A percentile compares a stretch with the other conserved stretches of the same genome.
Evolutionary conservation across 257 asterid genomes (phyloP).

Genomic region (Salvia hispanica): DNA sequence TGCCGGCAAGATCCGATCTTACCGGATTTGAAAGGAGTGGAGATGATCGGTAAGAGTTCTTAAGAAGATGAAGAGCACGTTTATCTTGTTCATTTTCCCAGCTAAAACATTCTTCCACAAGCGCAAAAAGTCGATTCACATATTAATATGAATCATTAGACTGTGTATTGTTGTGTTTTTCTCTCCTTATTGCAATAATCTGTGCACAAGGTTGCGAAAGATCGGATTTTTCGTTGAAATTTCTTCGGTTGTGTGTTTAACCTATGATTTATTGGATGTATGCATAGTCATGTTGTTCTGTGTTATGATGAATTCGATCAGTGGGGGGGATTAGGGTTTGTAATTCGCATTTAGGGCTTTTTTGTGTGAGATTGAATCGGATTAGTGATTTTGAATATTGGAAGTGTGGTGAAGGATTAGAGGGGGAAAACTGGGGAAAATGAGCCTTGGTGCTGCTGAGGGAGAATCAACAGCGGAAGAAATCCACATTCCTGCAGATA

Average conservation of each 20-base stretch:
- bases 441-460: conserved; percentile 53
- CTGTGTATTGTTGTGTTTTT: background rate
- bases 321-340: conserved; percentile 7
- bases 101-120: conserved; percentile 56
- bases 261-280: background rate
- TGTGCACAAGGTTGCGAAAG: background rate
- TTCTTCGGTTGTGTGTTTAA: background rate
- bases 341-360: background rate
- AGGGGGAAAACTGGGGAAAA: conserved; percentile 36
- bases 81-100: conserved; percentile 37
- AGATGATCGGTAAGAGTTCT: conserved; percentile 31
- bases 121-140: conserved; percentile 39
- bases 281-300: background rate
- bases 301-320: conserved; percentile 2
- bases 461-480: conserved; percentile 50
- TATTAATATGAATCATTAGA: conserved; percentile 23
- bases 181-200: conserved; percentile 18
- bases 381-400: background rate
- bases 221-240: conserved; percentile 1
- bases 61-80: conserved; percentile 53
- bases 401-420: conserved; percentile 13
- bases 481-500: conserved; percentile 64
- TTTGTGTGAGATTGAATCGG: conserved; percentile 22
- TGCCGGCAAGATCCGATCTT: conserved; percentile 41
- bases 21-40: conserved; percentile 31